phyloP scores from a whole-genome alignment of 148 eudicot genomes.

The Fagopyrum homotropicum region DNA sequence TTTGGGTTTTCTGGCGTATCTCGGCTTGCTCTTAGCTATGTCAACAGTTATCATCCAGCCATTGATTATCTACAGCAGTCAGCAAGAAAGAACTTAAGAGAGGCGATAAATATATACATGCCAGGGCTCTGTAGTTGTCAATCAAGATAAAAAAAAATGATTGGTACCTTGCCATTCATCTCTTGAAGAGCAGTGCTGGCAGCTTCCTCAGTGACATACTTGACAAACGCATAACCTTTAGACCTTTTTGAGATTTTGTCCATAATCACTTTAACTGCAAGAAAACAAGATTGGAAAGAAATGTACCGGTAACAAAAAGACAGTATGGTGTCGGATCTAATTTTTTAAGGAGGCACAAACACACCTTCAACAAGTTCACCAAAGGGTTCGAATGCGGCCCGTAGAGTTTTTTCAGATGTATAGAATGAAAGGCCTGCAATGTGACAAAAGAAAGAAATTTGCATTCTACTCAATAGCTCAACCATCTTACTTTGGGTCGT shows the following conservation, averaged over 20 bases:
- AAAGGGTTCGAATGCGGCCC: constrained; percentile 77
- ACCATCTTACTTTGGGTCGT: not conserved
- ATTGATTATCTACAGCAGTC: constrained; percentile 63
- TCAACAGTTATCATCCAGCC: constrained; percentile 96
- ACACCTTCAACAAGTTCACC: constrained; percentile 85
- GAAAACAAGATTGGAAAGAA: not conserved
- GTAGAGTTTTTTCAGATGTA: constrained; percentile 90
- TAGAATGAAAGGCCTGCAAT: constrained; percentile 80
- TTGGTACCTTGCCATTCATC: constrained; percentile 88
- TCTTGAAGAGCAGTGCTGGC: constrained; percentile 70
- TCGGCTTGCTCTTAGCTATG: constrained; percentile 57
- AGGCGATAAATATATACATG: not conserved
- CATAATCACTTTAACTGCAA: constrained; percentile 79
- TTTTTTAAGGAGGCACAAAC: not conserved
- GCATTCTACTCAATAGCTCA: not conserved
- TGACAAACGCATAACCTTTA: constrained; percentile 82
- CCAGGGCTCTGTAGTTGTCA: not conserved
- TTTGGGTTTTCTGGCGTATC: constrained; percentile 28
- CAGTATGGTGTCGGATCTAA: not conserved
- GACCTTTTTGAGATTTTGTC: constrained; percentile 96
- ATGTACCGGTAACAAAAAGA: not conserved
- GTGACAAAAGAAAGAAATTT: not conserved
- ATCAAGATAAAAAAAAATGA: not conserved
- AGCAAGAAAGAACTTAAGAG: not conserved
- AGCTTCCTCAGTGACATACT: constrained; percentile 69